Percentiles rank a stretch among this genome's conserved stretches.
phyloP scores from a whole-genome alignment of 2,329 filamentous ascomycete genomes.

The Claviceps sorghi region DNA sequence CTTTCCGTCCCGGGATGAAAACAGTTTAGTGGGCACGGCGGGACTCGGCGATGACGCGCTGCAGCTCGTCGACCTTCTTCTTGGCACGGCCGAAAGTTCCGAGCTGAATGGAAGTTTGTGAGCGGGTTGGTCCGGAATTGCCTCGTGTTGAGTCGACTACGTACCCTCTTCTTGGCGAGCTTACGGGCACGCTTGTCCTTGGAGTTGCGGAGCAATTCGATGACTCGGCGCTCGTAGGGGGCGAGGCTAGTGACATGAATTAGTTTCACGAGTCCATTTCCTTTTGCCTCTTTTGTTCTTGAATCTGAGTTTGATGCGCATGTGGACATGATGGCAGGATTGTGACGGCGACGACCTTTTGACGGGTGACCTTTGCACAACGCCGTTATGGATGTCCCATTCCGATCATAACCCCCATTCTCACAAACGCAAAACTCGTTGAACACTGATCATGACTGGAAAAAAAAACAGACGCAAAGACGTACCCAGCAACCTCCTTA shows the following conservation, averaged over 20 bases:
- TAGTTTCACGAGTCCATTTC: neutral
- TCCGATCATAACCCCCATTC: too few relatives aligned
- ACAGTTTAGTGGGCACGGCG: constrained; percentile 49
- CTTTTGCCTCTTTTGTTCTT: too few relatives aligned
- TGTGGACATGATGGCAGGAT: neutral
- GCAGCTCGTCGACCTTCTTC: constrained; percentile 99
- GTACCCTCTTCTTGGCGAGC: constrained; percentile 96
- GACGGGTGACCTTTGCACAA: too few relatives aligned
- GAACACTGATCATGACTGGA: neutral
- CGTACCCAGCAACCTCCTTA: constrained; percentile 93
- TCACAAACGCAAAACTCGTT: too few relatives aligned
- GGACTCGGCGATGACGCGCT: constrained; percentile 92
- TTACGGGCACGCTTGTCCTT: constrained; percentile 99
- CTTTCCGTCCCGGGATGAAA: neutral
- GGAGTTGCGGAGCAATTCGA: constrained; percentile 97
- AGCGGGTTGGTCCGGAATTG: constrained; percentile 8
- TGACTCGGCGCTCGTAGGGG: constrained; percentile 95
- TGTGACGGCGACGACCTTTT: neutral
- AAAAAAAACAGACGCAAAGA: constrained; percentile 10
- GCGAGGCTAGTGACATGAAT: constrained; percentile 44
- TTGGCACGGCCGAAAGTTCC: constrained; percentile 98
- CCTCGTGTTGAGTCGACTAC: constrained; percentile 19
- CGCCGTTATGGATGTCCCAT: too few relatives aligned
- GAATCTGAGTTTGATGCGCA: neutral
- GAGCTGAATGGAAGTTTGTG: constrained; percentile 42